These are phyloP conservation scores for Apiosordaria backusii DNA, from an alignment of 495 filamentous ascomycete species.

Conservation along the genomic window DNA sequence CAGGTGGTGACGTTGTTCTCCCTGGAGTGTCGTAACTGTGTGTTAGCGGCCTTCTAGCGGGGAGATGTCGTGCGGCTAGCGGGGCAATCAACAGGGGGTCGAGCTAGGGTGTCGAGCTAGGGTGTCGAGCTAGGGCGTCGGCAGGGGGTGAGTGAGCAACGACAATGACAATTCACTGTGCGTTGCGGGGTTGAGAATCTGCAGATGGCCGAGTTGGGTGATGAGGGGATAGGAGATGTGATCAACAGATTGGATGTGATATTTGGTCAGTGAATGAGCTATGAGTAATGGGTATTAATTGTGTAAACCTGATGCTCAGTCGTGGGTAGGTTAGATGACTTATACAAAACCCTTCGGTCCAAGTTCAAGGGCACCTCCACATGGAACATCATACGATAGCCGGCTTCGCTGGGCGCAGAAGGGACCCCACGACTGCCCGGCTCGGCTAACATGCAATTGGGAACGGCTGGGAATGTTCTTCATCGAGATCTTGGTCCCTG, in stretches of 20 bases:
- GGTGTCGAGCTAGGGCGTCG: background rate
- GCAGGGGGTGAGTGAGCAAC: background rate
- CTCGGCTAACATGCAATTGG: background rate
- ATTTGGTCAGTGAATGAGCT: background rate
- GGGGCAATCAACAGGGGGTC: background rate
- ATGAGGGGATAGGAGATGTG: background rate
- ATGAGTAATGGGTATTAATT: background rate
- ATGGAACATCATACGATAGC: background rate
- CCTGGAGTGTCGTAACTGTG: background rate
- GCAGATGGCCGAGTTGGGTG: background rate
- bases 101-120: background rate
- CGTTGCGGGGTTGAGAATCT: background rate
- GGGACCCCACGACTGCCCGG: background rate
- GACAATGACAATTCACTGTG: background rate
- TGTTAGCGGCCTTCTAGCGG: background rate
- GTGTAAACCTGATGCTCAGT: background rate
- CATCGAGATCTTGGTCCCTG: background rate
- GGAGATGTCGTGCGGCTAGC: conserved; percentile 8
- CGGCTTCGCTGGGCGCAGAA: background rate
- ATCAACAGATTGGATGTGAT: background rate
- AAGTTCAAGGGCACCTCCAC: background rate
- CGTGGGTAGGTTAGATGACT: background rate
- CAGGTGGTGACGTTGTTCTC: background rate
- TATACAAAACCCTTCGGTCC: background rate
- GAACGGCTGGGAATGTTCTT: background rate